These are phyloP conservation scores for Zoysia japonica DNA, from an alignment of 176 grass and related monocot species.

Conservation along the genomic window DNA sequence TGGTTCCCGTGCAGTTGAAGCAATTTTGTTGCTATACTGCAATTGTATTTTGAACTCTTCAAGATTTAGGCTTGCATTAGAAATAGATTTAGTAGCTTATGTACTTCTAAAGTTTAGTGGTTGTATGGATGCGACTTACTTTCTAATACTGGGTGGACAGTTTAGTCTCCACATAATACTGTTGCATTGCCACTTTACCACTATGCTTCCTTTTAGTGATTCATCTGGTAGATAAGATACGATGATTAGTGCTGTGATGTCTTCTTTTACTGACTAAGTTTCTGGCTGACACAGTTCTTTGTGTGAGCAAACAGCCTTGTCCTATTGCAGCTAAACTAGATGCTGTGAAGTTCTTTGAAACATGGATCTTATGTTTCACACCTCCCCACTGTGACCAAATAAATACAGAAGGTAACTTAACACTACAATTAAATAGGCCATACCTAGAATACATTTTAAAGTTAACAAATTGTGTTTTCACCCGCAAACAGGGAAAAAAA, in stretches of 20 bases:
- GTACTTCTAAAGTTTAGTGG: too few relatives aligned
- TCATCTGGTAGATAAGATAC: slow-evolving; percentile 28
- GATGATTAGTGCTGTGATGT: slow-evolving; percentile 23
- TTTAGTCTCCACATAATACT: too few relatives aligned
- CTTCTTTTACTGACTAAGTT: slow-evolving; percentile 18
- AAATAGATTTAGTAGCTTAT: too few relatives aligned
- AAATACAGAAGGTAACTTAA: slow-evolving; percentile 50
- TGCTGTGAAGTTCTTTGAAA: slow-evolving; percentile 84
- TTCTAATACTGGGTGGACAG: background rate
- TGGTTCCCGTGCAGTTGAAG: too few relatives aligned
- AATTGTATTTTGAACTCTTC: too few relatives aligned
- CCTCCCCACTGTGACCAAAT: slow-evolving; percentile 49
- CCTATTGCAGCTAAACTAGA: slow-evolving; percentile 72
- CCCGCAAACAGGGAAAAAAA: slow-evolving; percentile 58
- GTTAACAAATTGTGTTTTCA: slow-evolving; percentile 32
- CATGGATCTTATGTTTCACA: slow-evolving; percentile 70
- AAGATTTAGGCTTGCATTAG: too few relatives aligned
- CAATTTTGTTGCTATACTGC: too few relatives aligned
- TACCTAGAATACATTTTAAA: slow-evolving; percentile 20
- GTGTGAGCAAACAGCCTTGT: slow-evolving; percentile 55
- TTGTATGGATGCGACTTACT: too few relatives aligned
- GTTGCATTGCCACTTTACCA: background rate
- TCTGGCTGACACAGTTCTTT: slow-evolving; percentile 41
- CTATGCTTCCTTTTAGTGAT: background rate
- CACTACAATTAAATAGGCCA: slow-evolving; percentile 27